A percentile compares a stretch with the other conserved stretches of the same genome.
Conservation (phyloP, 106 monocot species). For the Acanthochlamys bracteata region DNA sequence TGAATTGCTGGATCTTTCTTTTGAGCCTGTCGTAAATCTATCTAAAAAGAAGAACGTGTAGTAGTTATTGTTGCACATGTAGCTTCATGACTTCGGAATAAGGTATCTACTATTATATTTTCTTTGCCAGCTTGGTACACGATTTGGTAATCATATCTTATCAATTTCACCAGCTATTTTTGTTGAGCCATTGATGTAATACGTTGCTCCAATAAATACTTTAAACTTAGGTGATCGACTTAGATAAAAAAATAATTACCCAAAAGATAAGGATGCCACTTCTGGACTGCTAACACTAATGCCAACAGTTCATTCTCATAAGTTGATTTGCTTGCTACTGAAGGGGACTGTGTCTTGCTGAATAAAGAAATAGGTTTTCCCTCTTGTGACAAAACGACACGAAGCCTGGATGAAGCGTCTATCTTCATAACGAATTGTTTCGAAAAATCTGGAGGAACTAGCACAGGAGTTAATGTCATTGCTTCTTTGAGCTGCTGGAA, state of each 20-base stretch:
- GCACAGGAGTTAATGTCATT: not conserved
- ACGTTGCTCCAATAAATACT: conserved; percentile 1
- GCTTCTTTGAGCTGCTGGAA: not conserved
- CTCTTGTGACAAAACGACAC: not conserved
- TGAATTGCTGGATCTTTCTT: not conserved
- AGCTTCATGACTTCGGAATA: not conserved
- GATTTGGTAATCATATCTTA: not conserved
- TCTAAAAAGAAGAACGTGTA: not conserved
- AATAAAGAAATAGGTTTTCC: not conserved
- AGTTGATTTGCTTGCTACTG: not conserved
- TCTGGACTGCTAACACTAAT: not conserved
- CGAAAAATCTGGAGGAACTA: not conserved
- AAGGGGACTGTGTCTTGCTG: not conserved
- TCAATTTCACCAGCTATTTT: not conserved
- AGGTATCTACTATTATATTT: not conserved
- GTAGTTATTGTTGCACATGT: not conserved
- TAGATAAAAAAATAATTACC: not conserved
- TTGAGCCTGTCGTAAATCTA: not conserved
- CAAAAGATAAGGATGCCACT: not conserved
- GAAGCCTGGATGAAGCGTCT: not conserved
- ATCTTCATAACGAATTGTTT: not conserved
- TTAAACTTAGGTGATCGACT: not conserved
- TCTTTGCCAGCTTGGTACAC: not conserved
- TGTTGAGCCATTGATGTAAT: not conserved
- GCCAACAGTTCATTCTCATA: not conserved